These are phyloP conservation scores for Dendrobium chrysotoxum DNA, from an alignment of 106 monocot species.

Conservation along the genomic window DNA sequence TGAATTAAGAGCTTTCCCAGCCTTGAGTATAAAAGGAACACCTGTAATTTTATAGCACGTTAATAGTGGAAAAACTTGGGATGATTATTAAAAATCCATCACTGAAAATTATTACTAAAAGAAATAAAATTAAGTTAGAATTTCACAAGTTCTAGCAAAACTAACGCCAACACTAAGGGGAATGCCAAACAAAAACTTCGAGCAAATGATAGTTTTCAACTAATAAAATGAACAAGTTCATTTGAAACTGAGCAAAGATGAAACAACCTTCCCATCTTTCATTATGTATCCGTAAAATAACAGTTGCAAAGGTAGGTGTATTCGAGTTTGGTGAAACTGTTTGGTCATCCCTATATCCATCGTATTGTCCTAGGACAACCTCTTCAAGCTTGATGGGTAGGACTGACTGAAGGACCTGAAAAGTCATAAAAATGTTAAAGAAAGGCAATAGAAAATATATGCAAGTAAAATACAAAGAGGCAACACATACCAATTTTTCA, in stretches of 20 bases:
- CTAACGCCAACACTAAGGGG: background rate
- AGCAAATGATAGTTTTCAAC: background rate
- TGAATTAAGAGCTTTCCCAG: conserved; percentile 94
- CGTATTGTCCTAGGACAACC: conserved; percentile 95
- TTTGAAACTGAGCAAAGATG: conserved; percentile 3
- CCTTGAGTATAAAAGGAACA: conserved; percentile 97
- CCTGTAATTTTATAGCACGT: conserved; percentile 32
- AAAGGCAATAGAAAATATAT: background rate
- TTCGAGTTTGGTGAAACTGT: conserved; percentile 83
- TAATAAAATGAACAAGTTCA: background rate
- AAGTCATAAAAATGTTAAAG: background rate
- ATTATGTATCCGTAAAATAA: conserved; percentile 78
- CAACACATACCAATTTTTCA: background rate
- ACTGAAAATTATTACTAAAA: background rate
- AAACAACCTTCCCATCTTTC: conserved; percentile 98
- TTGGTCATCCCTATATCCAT: conserved; percentile 90
- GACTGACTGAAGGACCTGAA: conserved; percentile 92
- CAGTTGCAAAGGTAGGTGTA: conserved; percentile 91
- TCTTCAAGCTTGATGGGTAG: conserved; percentile 73
- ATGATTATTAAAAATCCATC: background rate
- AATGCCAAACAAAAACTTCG: background rate
- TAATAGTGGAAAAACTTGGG: background rate
- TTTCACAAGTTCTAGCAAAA: background rate
- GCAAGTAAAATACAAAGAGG: background rate
- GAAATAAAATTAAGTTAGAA: background rate